These are phyloP conservation scores for Albifimbria verrucaria DNA, from an alignment of 2,329 filamentous ascomycete genomes.

Conservation along the genomic window DNA sequence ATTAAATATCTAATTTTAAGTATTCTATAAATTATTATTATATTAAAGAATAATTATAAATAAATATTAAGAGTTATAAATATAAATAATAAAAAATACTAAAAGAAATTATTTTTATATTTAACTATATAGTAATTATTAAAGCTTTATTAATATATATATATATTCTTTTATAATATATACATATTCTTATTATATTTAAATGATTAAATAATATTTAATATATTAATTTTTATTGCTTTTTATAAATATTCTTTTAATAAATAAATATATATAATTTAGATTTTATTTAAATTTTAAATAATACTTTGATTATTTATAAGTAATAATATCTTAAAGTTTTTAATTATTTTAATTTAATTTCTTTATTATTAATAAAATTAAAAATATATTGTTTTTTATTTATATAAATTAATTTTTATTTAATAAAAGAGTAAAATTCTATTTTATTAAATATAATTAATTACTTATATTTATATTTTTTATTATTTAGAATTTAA, in stretches of 20 bases:
- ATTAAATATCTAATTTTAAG: slow-evolving; percentile 3
- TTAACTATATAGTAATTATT: no score
- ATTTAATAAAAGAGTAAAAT: neutral
- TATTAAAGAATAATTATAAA: neutral
- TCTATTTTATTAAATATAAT: slow-evolving; percentile 2
- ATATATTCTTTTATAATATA: no score
- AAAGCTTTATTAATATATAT: no score
- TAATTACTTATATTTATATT: neutral
- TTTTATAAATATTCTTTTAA: neutral
- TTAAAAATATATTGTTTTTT: neutral
- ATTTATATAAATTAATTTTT: neutral
- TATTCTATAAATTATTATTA: neutral
- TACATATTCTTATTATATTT: slow-evolving; percentile 4
- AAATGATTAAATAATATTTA: slow-evolving; percentile 4
- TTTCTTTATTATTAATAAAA: neutral
- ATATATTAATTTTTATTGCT: neutral
- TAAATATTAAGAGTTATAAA: no score
- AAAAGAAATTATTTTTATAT: no score
- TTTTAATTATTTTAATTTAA: neutral
- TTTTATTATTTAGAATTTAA: no score
- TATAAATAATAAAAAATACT: no score
- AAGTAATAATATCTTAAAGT: neutral
- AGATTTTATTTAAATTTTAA: slow-evolving; percentile 1
- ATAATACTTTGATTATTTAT: neutral
- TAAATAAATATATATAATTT: slow-evolving; percentile 1